Conservation (phyloP, 2,329 filamentous ascomycete genomes). For the Aspergillus unguis region DNA sequence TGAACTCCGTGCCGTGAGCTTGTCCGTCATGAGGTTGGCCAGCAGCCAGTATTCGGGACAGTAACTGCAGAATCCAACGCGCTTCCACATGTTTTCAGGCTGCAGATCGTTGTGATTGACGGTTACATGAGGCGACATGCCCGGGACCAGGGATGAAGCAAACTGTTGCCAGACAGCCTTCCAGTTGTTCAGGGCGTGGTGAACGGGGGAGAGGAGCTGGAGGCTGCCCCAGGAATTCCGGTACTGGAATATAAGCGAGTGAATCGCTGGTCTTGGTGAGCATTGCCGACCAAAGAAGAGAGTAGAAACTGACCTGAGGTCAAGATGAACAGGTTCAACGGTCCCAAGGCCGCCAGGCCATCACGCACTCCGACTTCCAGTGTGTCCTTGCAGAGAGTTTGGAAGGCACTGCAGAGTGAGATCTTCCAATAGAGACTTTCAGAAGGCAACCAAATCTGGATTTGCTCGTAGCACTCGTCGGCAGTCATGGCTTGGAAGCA, state of each 20-base stretch:
- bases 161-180: conserved; percentile 22
- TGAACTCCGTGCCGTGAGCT: neutral
- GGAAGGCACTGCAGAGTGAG: conserved; percentile 20
- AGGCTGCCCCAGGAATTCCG: conserved; percentile 31
- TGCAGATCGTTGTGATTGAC: conserved; percentile 12
- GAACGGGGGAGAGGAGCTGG: conserved; percentile 29
- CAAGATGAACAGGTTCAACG: conserved; percentile 27
- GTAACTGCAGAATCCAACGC: conserved; percentile 34
- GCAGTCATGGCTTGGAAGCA: conserved; percentile 38
- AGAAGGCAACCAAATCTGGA: conserved; percentile 16
- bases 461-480: conserved; percentile 27
- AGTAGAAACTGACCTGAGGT: conserved; percentile 19
- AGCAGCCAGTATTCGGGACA: conserved; percentile 39
- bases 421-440: conserved; percentile 19
- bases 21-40: conserved; percentile 24
- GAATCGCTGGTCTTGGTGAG: conserved; percentile 10
- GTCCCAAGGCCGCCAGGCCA: conserved; percentile 19
- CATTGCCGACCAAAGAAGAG: fast-evolving
- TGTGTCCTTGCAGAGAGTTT: conserved; percentile 18
- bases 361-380: conserved; percentile 9
- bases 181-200: conserved; percentile 26
- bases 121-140: conserved; percentile 9
- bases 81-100: conserved; percentile 31
- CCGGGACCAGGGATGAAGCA: neutral
- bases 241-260: conserved; percentile 37